A percentile compares a stretch with the other conserved stretches of the same genome.
Conservation (phyloP, 1,284 basidiomycete genomes). For the Ceratobasidium sp. region DNA sequence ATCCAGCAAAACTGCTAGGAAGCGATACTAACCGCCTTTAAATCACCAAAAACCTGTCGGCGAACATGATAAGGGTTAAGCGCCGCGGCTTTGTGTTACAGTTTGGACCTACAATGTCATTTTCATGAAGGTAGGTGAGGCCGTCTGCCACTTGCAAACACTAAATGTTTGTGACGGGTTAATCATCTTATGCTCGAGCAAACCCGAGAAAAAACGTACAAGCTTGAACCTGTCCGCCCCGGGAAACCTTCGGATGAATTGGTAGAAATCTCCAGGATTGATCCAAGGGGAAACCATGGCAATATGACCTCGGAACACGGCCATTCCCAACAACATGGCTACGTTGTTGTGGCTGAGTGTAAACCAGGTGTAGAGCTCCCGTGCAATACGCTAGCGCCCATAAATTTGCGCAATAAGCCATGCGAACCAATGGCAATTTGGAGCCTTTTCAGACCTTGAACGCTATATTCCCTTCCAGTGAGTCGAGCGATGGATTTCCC, state of each 20-base stretch:
- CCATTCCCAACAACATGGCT: not conserved
- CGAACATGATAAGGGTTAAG: not conserved
- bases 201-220: not conserved
- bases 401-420: too few relatives aligned
- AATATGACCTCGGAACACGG: not conserved
- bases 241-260: not conserved
- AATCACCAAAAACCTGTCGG: not conserved
- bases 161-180: not conserved
- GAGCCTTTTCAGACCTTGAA: not conserved
- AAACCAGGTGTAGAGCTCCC: not conserved
- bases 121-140: not conserved
- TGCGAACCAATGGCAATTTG: too few relatives aligned
- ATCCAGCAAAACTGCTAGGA: too few relatives aligned
- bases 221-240: not conserved
- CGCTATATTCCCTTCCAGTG: not conserved
- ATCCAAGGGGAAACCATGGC: slow-evolving; percentile 6
- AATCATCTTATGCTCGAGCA: not conserved
- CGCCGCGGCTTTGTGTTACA: not conserved
- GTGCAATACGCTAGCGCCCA: not conserved
- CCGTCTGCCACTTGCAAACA: not conserved
- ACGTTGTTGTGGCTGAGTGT: not conserved
- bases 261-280: not conserved
- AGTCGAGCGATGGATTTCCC: not conserved
- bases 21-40: not conserved
- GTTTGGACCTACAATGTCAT: not conserved